Evolutionary conservation across 768 basidiomycete genomes (phyloP), one percentile per base, ranked within the genome.

Genomic region (Amanita inopinata): DNA sequence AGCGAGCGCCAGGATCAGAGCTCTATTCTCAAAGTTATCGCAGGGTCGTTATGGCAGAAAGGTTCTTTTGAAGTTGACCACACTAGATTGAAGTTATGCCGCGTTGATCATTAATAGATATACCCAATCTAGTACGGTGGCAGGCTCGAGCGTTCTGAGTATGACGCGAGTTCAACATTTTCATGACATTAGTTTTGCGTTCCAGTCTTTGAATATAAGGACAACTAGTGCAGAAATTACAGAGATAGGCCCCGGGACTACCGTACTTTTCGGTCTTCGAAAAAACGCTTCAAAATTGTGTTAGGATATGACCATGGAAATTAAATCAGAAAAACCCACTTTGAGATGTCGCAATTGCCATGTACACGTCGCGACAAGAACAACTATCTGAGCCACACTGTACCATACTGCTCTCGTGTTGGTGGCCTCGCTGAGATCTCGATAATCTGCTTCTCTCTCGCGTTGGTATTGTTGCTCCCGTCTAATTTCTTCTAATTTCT

Each of bases 401-500:
- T 96, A 98, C 89, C 90, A 98, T 33, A 98, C 86, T 1, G 96
- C 92, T 46, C 81, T 68, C n/a, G 82, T 66, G 63, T 99, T 99
- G 28, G 90, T 94, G 11, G 63, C 60, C 62, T 99, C 96, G 52
- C 88, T 92, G 49, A 97, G 61, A 62, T 91, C 67, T 28, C 96
- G 69, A 58, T 85, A 99, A 52, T 87, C 83, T 8, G 86, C 71
- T 63, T 99, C 96, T 50, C 96, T 70, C 64, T 99, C 94, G 32
- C 96, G 74, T 67, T 98, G 94, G 58, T 97, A 99, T 62, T 93
- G 88, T 64, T 99, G 96, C 63, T 98, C 96, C 18, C 91, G 71
- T 34, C 90, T 73, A 43, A 98, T 84, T 53, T 94, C 91, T 60
- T 87, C 88, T 37, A 99, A 70, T 61, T 91, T 94, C 55, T 80